Evolutionary conservation across 202 grass and related monocot genomes (phyloP).

Genomic region (Alloteropsis angusta): DNA sequence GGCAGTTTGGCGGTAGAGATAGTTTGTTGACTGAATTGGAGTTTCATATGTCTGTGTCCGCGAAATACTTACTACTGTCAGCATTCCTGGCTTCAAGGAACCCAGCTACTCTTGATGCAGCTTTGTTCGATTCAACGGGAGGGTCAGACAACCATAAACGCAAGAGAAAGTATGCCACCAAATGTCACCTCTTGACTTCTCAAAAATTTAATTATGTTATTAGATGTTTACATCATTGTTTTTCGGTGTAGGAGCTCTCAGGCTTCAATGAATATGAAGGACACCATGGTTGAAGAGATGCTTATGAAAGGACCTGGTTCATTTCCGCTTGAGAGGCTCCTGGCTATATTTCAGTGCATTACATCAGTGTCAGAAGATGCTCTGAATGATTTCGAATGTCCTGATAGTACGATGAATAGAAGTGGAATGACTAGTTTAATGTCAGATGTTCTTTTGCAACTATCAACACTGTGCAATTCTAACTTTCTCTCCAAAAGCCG

Average conservation of each 20-base stretch:
- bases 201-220: neutral
- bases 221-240: conserved; percentile 10
- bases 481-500: conserved; percentile 81
- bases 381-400: conserved; percentile 38
- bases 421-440: conserved; percentile 47
- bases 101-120: conserved; percentile 79
- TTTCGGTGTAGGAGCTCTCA: conserved; percentile 58
- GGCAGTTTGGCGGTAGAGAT: conserved; percentile 36
- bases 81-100: conserved; percentile 90
- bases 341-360: conserved; percentile 96
- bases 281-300: conserved; percentile 59
- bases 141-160: conserved; percentile 47
- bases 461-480: conserved; percentile 96
- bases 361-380: conserved; percentile 66
- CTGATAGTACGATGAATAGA: conserved; percentile 15
- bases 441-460: conserved; percentile 81
- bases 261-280: conserved; percentile 47
- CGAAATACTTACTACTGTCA: conserved; percentile 78
- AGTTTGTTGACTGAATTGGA: conserved; percentile 43
- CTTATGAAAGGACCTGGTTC: conserved; percentile 85
- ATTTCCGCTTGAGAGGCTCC: conserved; percentile 87
- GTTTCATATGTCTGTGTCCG: conserved; percentile 87
- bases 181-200: neutral
- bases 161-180: conserved; percentile 68
- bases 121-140: conserved; percentile 90